phyloP scores from a whole-genome alignment of 345 rosid species.

The Eutrema heterophyllum region DNA sequence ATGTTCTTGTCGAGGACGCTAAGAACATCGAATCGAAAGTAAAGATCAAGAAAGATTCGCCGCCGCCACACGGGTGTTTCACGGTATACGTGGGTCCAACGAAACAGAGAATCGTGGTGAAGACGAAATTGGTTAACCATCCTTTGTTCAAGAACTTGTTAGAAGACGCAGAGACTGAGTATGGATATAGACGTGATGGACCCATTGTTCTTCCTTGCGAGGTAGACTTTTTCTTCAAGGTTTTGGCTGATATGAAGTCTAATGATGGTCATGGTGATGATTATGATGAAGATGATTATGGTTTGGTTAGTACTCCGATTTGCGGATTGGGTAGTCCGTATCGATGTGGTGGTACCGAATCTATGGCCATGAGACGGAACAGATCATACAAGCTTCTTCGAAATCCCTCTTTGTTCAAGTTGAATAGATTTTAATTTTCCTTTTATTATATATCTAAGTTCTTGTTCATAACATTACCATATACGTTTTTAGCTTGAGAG shows the following conservation, averaged over 20 bases:
- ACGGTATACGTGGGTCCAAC: constrained; percentile 69
- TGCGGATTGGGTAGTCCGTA: constrained; percentile 22
- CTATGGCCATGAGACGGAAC: constrained; percentile 17
- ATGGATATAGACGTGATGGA: constrained; percentile 53
- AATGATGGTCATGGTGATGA: not conserved
- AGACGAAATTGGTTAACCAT: constrained; percentile 52
- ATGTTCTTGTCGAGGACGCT: not conserved
- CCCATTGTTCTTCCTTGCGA: constrained; percentile 76
- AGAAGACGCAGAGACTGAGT: constrained; percentile 72
- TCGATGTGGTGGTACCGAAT: constrained; percentile 29
- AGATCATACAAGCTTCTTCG: constrained; percentile 40
- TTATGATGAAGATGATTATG: constrained; percentile 17
- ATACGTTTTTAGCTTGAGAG: not conserved
- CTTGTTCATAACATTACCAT: constrained; percentile 12
- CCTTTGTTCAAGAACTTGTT: constrained; percentile 64
- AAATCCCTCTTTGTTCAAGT: constrained; percentile 34
- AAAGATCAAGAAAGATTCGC: constrained; percentile 19
- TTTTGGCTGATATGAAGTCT: constrained; percentile 50
- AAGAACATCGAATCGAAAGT: not conserved
- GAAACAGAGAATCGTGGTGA: constrained; percentile 48
- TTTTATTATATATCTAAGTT: not conserved
- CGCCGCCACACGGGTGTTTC: constrained; percentile 54
- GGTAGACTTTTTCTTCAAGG: constrained; percentile 55
- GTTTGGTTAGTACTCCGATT: constrained; percentile 10
- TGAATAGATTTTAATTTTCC: constrained; percentile 27